phyloP scores from a whole-genome alignment of 495 filamentous ascomycete species.

The Trichoderma erinaceum region DNA sequence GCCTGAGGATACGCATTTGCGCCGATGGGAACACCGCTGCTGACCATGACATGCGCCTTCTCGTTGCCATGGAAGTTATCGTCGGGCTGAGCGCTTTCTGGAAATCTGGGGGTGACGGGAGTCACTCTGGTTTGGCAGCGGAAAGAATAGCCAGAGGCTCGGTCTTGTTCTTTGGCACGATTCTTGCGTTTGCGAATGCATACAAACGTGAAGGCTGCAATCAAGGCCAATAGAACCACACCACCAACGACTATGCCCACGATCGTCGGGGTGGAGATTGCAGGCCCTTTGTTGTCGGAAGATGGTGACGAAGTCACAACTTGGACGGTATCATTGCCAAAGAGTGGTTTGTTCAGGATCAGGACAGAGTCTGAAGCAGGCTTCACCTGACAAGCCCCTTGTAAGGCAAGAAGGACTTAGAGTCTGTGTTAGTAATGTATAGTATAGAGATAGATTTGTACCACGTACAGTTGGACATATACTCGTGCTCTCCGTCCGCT shows the following conservation, averaged over 20 bases:
- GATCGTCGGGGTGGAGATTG: conserved; percentile 29
- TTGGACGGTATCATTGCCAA: conserved; percentile 34
- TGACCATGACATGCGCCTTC: conserved; percentile 11
- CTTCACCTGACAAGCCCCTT: conserved; percentile 44
- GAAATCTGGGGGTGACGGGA: conserved; percentile 33
- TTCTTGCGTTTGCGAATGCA: conserved; percentile 36
- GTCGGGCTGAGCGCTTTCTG: conserved; percentile 9
- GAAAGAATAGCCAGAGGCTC: conserved; percentile 40
- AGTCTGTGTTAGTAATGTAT: conserved; percentile 17
- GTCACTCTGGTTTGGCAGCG: conserved; percentile 43
- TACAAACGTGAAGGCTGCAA: conserved; percentile 31
- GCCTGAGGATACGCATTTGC: neutral
- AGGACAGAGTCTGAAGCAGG: conserved; percentile 36
- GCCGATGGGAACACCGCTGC: neutral
- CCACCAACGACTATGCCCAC: conserved; percentile 32
- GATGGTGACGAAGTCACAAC: conserved; percentile 35
- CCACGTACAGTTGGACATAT: conserved; percentile 37
- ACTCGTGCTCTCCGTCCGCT: conserved; percentile 31
- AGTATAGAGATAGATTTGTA: neutral
- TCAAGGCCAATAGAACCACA: conserved; percentile 27
- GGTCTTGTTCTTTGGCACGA: conserved; percentile 27
- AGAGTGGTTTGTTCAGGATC: conserved; percentile 43
- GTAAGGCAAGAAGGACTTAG: conserved; percentile 39
- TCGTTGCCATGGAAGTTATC: conserved; percentile 17
- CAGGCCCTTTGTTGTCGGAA: conserved; percentile 16